Percentiles rank a stretch among this genome's conserved stretches.
These are phyloP conservation scores for Aplosporella prunicola DNA, from an alignment of 2,329 filamentous ascomycete genomes.

Conservation along the genomic window DNA sequence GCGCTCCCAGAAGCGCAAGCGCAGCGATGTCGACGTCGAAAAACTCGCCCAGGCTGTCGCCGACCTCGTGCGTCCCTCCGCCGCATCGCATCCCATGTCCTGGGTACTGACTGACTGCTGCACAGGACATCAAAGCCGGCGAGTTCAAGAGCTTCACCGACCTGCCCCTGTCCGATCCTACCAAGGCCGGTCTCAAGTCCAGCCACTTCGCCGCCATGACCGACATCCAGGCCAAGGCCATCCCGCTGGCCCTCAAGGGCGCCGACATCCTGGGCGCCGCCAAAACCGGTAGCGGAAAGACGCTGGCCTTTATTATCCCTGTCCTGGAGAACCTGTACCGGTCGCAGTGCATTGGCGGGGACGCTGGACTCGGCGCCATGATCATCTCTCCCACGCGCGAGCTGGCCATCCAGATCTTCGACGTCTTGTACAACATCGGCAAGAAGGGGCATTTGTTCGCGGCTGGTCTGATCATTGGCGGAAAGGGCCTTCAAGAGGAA, in stretches of 20 bases:
- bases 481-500: slow-evolving; percentile 82
- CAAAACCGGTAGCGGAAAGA: slow-evolving; percentile 93
- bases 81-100: background rate
- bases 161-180: slow-evolving; percentile 76
- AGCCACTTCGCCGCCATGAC: slow-evolving; percentile 87
- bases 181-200: slow-evolving; percentile 66
- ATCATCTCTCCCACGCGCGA: slow-evolving; percentile 92
- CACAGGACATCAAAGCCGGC: slow-evolving; percentile 50
- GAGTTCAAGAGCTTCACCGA: slow-evolving; percentile 64
- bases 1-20: slow-evolving; percentile 44
- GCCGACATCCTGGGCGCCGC: slow-evolving; percentile 86
- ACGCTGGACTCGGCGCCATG: slow-evolving; percentile 77
- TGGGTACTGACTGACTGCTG: slow-evolving; percentile 12
- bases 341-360: slow-evolving; percentile 77
- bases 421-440: slow-evolving; percentile 83
- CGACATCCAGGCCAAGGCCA: slow-evolving; percentile 83
- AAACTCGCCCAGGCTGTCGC: slow-evolving; percentile 36
- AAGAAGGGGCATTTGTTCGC: slow-evolving; percentile 77
- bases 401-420: slow-evolving; percentile 92
- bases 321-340: slow-evolving; percentile 89
- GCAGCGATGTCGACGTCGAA: slow-evolving; percentile 41
- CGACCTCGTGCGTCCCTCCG: slow-evolving; percentile 26
- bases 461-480: slow-evolving; percentile 86
- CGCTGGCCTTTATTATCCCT: slow-evolving; percentile 82
- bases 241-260: slow-evolving; percentile 77